Percentiles rank a stretch among this genome's conserved stretches.
These are phyloP conservation scores for Elasticomyces elasticus DNA, from an alignment of 495 filamentous ascomycete genomes.

Conservation along the genomic window DNA sequence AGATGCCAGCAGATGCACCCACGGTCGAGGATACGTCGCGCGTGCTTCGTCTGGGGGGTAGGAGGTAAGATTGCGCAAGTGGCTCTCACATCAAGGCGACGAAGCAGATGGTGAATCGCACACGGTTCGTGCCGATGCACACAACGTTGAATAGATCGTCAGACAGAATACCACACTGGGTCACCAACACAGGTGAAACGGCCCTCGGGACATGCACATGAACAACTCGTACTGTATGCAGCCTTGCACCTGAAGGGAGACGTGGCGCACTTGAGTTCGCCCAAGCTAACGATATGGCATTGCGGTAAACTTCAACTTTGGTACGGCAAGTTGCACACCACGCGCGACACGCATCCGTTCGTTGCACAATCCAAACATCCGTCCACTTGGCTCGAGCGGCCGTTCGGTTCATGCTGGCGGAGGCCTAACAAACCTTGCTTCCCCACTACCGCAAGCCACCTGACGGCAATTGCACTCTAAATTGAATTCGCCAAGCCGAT, in stretches of 20 bases:
- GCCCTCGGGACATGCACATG: not conserved
- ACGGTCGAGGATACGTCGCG: too few species aligned
- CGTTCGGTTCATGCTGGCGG: not conserved
- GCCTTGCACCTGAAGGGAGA: not conserved
- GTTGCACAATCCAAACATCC: not conserved
- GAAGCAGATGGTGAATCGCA: too few species aligned
- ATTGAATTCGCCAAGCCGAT: not conserved
- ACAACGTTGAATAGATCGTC: too few species aligned
- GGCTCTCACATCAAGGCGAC: not conserved
- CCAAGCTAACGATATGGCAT: too few species aligned
- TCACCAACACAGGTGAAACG: not conserved
- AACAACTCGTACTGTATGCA: not conserved
- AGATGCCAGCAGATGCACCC: not conserved
- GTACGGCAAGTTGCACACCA: too few species aligned
- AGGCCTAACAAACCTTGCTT: not conserved
- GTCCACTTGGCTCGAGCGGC: constrained; percentile 1
- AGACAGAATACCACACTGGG: too few species aligned
- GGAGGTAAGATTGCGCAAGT: too few species aligned
- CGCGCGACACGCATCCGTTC: too few species aligned
- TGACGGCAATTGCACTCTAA: constrained; percentile 5
- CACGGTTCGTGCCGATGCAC: too few species aligned
- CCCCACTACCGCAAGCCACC: constrained; percentile 1
- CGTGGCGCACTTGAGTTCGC: too few species aligned
- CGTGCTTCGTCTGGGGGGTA: too few species aligned
- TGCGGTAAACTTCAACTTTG: too few species aligned